Evolutionary conservation across 257 asterid genomes (phyloP), one percentile per base, ranked within the genome.

Genomic region (Cinchona pubescens): DNA sequence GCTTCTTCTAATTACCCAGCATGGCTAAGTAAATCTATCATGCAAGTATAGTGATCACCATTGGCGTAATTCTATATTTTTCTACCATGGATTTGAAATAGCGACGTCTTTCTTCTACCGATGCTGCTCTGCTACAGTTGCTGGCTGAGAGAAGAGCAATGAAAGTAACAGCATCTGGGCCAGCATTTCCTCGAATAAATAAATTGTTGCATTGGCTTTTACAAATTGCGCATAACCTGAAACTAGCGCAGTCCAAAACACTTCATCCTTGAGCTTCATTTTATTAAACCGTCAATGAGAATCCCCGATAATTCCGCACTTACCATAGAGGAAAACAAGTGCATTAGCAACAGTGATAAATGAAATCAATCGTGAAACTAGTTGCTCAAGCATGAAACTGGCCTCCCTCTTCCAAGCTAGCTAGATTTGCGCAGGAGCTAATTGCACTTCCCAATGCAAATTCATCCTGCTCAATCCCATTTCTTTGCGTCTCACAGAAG

Each of bases 321-420:
- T 92, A 80, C 92, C 88, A 72, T 91, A 95, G 15, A 92, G 80
- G 35, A 94, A 89, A 23, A 92, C 87, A 37, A 95, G 92, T 46
- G 99, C 96, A 69, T 95, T 95, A 1, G 99, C 88, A 68, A 95
- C 98, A 0, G 96, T 88, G 49, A 87, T 70, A 70, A 85, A 91
- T 46, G 85, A 83, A 71, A 86, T 81, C 86, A 91, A 83, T 29
- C 99, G 96, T 3, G 97, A 90, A 42, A 76, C 86, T 51, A 88
- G 75, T 30, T n/a, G 98, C 90, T 67, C 76, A 93, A 63, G 91
- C 84, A 48, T 95, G 99, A 85, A 89, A 88, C 82, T 90, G 98
- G 43, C 89, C 83, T 69, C 99, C 99, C 84, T 92, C 99, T 86
- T 92, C 98, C 79, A 92, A 80, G 83, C 97, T 91, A 62, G 96